These are phyloP conservation scores for Acanthamoeba triangularis DNA, from an alignment of 208 protist species.

Conservation along the genomic window DNA sequence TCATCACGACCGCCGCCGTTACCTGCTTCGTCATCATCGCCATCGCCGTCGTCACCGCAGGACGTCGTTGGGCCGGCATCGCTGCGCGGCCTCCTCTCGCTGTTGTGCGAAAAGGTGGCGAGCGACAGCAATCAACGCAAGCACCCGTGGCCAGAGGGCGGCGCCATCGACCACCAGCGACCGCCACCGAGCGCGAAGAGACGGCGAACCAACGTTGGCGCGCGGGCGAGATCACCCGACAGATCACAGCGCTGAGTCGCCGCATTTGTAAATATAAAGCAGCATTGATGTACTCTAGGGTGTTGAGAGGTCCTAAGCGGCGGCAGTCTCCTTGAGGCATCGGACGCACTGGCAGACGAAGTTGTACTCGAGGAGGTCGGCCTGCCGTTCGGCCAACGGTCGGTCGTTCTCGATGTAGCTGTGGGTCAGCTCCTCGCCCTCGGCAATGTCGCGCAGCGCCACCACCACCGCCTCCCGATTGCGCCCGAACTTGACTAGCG, in stretches of 20 bases:
- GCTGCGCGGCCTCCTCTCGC: neutral
- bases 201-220: neutral
- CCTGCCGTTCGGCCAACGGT: constrained; percentile 3
- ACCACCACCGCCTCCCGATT: constrained; percentile 20
- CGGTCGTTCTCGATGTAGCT: constrained; percentile 46
- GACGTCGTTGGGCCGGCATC: neutral
- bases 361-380: constrained; percentile 28
- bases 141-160: neutral
- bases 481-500: constrained; percentile 19
- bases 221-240: neutral
- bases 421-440: constrained; percentile 28
- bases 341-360: constrained; percentile 4
- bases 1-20: neutral
- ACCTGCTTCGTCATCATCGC: too few relatives aligned
- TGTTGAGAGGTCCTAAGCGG: neutral
- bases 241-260: neutral
- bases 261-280: too few relatives aligned
- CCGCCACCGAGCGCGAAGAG: neutral
- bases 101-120: neutral
- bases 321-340: neutral
- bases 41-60: neutral
- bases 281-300: neutral
- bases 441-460: constrained; percentile 15
- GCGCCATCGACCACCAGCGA: too few relatives aligned
- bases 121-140: neutral